phyloP scores from a whole-genome alignment of 225 moss, liverwort and hornwort genomes.

The Pseudisothecium myosuroides region DNA sequence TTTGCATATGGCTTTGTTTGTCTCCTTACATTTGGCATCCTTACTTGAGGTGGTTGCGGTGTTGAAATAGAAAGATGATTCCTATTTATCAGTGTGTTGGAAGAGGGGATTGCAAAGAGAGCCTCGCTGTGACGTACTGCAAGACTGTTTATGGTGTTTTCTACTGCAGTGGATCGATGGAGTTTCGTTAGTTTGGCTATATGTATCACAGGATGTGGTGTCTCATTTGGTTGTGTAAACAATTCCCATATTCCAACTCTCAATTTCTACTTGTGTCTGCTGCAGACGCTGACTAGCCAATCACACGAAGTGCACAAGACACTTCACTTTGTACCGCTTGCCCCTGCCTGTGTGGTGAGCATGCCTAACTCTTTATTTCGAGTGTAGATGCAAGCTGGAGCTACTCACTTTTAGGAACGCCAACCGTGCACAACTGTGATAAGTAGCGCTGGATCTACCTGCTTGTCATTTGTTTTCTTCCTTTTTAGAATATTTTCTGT shows the following conservation, averaged over 20 bases:
- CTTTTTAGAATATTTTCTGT: neutral
- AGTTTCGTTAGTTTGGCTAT: neutral
- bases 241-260: neutral
- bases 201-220: neutral
- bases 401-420: neutral
- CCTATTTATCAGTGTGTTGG: neutral
- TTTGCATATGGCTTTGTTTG: neutral
- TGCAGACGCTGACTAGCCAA: conserved; percentile 81
- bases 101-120: neutral
- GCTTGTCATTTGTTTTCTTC: neutral
- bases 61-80: neutral
- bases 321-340: conserved; percentile 90
- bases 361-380: neutral
- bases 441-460: neutral
- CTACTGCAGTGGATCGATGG: neutral
- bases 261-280: neutral
- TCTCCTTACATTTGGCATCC: neutral
- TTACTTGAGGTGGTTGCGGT: neutral
- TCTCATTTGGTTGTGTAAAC: neutral
- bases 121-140: neutral
- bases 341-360: conserved; percentile 98
- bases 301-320: conserved; percentile 99
- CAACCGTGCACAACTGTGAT: neutral
- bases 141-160: neutral
- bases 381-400: neutral